A percentile compares a stretch with the other conserved stretches of the same genome.
phyloP scores from a whole-genome alignment of 1,284 basidiomycete species.

The Tilletia walkeri region DNA sequence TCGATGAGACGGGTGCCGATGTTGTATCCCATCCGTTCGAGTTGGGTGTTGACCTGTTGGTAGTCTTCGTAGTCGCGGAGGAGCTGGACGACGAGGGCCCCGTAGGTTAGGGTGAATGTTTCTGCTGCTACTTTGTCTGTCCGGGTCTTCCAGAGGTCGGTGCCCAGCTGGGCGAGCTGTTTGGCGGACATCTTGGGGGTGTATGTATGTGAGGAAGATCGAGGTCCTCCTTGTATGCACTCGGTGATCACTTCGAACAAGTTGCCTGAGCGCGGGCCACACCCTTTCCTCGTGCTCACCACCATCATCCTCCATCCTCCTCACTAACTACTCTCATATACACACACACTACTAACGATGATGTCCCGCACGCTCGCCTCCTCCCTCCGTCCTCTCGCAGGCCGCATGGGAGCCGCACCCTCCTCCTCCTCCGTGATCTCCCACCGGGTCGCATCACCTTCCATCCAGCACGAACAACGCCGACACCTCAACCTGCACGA shows the following conservation, averaged over 20 bases:
- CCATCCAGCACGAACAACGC: conserved; percentile 63
- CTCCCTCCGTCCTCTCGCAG: conserved; percentile 37
- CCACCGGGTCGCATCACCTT: background rate
- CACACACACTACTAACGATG: conserved; percentile 28
- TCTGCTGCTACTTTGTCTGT: conserved; percentile 73
- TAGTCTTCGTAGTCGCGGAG: conserved; percentile 99
- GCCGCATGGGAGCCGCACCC: conserved; percentile 18
- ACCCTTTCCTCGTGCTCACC: too few species aligned
- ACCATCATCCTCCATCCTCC: background rate
- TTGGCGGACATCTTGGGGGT: conserved; percentile 35
- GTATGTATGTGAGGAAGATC: background rate
- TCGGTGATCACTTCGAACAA: background rate
- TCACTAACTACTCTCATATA: background rate
- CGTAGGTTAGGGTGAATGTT: conserved; percentile 94
- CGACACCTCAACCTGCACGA: conserved; percentile 97
- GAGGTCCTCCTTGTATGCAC: background rate
- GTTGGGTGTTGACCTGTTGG: conserved; percentile 69
- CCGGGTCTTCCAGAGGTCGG: conserved; percentile 54
- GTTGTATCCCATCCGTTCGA: conserved; percentile 83
- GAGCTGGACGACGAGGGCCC: conserved; percentile 93
- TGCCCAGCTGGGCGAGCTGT: conserved; percentile 50
- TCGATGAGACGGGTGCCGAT: conserved; percentile 95
- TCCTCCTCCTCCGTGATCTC: conserved; percentile 26
- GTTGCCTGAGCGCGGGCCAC: conserved; percentile 1
- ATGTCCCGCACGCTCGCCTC: conserved; percentile 33